Evolutionary conservation across 2,329 filamentous ascomycete species (phyloP).

Genomic region (Scytalidium sp.): DNA sequence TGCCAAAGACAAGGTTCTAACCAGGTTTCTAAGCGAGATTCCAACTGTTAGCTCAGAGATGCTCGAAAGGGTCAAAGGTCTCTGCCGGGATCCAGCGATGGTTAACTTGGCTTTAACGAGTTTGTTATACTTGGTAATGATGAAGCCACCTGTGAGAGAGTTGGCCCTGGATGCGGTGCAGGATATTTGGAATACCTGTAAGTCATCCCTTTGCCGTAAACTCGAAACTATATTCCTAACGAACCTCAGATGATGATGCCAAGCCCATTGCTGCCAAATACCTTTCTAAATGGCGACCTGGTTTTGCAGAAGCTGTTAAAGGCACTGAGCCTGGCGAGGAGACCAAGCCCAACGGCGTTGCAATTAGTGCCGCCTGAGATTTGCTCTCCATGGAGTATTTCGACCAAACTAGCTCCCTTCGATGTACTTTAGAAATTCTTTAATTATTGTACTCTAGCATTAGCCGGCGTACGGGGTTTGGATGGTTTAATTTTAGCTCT

Average conservation of each 20-base stretch:
- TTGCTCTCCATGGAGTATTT: not conserved
- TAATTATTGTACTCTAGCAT: not conserved
- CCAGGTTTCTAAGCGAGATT: slow-evolving; percentile 88
- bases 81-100: slow-evolving; percentile 65
- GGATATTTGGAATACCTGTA: slow-evolving; percentile 65
- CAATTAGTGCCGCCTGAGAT: not conserved
- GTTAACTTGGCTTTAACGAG: slow-evolving; percentile 62
- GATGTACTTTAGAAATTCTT: not conserved
- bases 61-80: slow-evolving; percentile 66
- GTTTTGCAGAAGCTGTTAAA: slow-evolving; percentile 23
- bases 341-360: not conserved
- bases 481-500: not conserved
- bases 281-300: slow-evolving; percentile 57
- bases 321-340: slow-evolving; percentile 11
- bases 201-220: slow-evolving; percentile 30
- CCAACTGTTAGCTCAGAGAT: slow-evolving; percentile 73
- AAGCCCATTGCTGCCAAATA: slow-evolving; percentile 61
- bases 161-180: slow-evolving; percentile 63
- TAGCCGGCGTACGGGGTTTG: not conserved
- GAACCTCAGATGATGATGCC: slow-evolving; percentile 54
- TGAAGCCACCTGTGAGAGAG: slow-evolving; percentile 62
- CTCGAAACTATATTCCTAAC: slow-evolving; percentile 18
- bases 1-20: slow-evolving; percentile 82
- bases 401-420: not conserved
- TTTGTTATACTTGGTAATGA: slow-evolving; percentile 64